Conservation (phyloP, 2,329 filamentous ascomycete species). For the Sporothrix globosa region DNA sequence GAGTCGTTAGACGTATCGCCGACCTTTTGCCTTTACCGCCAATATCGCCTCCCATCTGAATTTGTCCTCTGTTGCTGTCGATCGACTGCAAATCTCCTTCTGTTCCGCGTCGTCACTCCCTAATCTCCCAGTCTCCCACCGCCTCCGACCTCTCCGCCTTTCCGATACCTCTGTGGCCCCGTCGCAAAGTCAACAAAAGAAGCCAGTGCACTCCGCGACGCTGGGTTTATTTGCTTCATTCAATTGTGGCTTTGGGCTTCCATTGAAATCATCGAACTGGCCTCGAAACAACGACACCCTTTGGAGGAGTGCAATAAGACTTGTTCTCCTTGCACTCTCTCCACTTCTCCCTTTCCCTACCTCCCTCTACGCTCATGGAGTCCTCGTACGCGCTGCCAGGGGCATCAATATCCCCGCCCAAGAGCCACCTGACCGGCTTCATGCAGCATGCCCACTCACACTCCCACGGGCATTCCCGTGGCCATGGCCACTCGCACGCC, state of each 20-base stretch:
- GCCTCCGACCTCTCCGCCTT: not conserved
- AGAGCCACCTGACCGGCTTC: constrained; percentile 44
- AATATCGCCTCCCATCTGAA: not conserved
- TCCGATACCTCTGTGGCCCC: constrained; percentile 16
- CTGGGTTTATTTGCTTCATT: not conserved
- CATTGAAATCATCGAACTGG: not conserved
- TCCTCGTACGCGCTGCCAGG: constrained; percentile 57
- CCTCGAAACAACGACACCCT: not conserved
- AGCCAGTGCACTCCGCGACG: not conserved
- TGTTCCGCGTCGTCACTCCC: constrained; percentile 15
- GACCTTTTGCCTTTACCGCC: not conserved
- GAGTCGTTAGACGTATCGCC: not conserved
- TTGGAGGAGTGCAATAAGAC: constrained; percentile 13
- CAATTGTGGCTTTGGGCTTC: not conserved
- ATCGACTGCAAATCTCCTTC: constrained; percentile 23
- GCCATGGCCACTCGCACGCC: constrained; percentile 35
- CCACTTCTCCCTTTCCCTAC: not conserved
- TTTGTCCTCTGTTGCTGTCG: not conserved
- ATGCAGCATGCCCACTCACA: constrained; percentile 40
- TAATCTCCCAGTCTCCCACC: constrained; percentile 10
- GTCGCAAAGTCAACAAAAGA: constrained; percentile 7
- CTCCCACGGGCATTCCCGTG: constrained; percentile 43
- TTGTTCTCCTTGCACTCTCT: not conserved
- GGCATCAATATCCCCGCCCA: constrained; percentile 51
- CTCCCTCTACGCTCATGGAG: constrained; percentile 49